A percentile compares a stretch with the other conserved stretches of the same genome.
Conservation (phyloP, 2,329 filamentous ascomycete genomes). For the Diaporthe longicolla region DNA sequence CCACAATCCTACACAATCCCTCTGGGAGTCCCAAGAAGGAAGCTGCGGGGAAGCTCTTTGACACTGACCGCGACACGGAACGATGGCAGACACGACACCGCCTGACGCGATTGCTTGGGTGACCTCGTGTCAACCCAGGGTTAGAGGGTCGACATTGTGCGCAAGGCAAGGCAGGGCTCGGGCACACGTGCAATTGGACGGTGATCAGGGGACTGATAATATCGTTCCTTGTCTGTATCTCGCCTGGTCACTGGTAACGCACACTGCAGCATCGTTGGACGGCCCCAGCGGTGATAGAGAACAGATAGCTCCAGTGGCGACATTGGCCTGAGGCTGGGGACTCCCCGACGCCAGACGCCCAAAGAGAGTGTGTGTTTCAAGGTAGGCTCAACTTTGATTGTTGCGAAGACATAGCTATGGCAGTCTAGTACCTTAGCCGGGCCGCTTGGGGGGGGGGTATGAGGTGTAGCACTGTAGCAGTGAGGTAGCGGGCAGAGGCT, state of each 20-base stretch:
- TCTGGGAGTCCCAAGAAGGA: constrained; percentile 8
- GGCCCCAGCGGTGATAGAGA: constrained; percentile 7
- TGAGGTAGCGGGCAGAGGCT: constrained; percentile 21
- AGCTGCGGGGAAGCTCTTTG: constrained; percentile 27
- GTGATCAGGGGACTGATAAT: constrained; percentile 25
- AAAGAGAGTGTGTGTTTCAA: constrained; percentile 34
- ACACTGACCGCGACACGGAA: constrained; percentile 33
- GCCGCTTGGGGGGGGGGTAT: not conserved
- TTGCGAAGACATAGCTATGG: not conserved
- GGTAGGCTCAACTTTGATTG: constrained; percentile 28
- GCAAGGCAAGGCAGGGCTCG: constrained; percentile 17
- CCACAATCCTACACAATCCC: constrained; percentile 36
- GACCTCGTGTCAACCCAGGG: constrained; percentile 23
- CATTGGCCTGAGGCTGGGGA: constrained; percentile 27
- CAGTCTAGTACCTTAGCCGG: not conserved
- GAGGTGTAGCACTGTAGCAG: not conserved
- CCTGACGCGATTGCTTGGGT: constrained; percentile 23
- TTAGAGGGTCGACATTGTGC: constrained; percentile 8
- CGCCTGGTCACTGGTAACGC: constrained; percentile 34
- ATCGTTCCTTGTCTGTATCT: constrained; percentile 10
- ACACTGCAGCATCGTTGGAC: constrained; percentile 32
- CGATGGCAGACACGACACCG: constrained; percentile 22
- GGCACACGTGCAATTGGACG: constrained; percentile 22
- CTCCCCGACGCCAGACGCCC: constrained; percentile 19
- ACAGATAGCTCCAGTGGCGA: constrained; percentile 29